Evolutionary conservation across 257 asterid species (phyloP), one percentile per base, ranked within the genome.

Genomic region (Rauvolfia tetraphylla): DNA sequence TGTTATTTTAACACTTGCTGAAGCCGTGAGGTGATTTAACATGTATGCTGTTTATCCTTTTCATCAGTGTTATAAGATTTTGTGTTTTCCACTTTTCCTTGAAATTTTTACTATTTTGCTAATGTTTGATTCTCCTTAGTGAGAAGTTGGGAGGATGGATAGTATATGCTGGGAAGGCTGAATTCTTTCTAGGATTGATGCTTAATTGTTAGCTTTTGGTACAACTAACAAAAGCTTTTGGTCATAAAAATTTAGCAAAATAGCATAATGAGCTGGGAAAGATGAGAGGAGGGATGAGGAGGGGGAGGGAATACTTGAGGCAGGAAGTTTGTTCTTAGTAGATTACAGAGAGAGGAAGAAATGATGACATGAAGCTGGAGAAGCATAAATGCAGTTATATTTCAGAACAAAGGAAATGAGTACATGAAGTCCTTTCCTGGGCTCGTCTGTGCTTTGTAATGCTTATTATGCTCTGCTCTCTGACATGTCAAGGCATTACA

Each of bases 1-100:
- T 68, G 29, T 49, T 72, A 38, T 57, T 25, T 75, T 31, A 38
- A 11, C 74, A 71, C 59, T 79, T 79, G 38, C 23, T 36, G 46
- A 42, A 73, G 57, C 42, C 18, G 15, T 39, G 51, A 41, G 56
- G 58, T 14, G 66, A 67, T 33, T 73, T 54, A 7, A 68, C 44
- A 17, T 7, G 11, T 13, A 67, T 54, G 15, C 61, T 74, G 20
- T 70, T 54, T 23, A 10, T 44, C 73, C 59, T 20, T 67, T 38
- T 17, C 18, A 1, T 66, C 65, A 20, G 17, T 17, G 33, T 66
- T 20, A 33, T 51, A 48, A 13, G 49, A 12, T 51, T 17, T 11
- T 8, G 20, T 20, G 63, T 33, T 31, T 38, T 7, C 57, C 18
- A 14, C 53, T n/a, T 23, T 38, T 67, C 36, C 49, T 7, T 58